Evolutionary conservation across 345 rosid genomes (phyloP), one percentile per base, ranked within the genome.

Genomic region (Brassica incana): DNA sequence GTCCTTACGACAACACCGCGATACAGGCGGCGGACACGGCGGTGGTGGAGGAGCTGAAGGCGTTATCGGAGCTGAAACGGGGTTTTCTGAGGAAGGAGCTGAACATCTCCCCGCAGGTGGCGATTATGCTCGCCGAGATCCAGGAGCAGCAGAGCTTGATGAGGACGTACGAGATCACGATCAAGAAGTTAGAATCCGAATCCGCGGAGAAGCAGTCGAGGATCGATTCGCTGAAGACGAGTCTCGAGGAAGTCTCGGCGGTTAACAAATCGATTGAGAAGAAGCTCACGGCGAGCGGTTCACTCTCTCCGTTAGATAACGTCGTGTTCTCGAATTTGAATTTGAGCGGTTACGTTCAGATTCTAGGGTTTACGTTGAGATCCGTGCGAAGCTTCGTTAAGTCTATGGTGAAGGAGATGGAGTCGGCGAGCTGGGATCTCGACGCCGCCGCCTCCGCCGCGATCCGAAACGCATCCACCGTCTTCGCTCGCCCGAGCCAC

Each of bases 131-230:
- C 0, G 97, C 99, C 1, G 98, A 95, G 89, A 88, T 95, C 77
- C 99, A 91, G 9, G 99, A 95, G 67, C 99, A 95, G 69, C 99
- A 95, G 88, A 86, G 96, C 71, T 77, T 95, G 80, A 89, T 93
- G 90, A 90, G 83, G 82, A 95, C 96, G 8, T 95, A 86, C 70
- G 98, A 87, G 83, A 90, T 95, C 78, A 88, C 90, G 0, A 85
- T 89, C 61, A 93, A 85, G 87, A 95, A 93, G 70, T 73, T 95
- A 38, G 96, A 93, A 48, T 65, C 84, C 0, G 91, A 89, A 33
- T 78, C 59, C 52, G 86, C 78, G 3, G 75, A 30, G 62, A 95
- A 88, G 83, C 87, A 74, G 15, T 78, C 77, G 3, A 87, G 75
- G 10, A 72, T 87, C 52, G 75, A 74, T 38, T 82, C 78, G 16